Conservation (phyloP, 805 yeast species). For the Yueomyces sinensis region DNA sequence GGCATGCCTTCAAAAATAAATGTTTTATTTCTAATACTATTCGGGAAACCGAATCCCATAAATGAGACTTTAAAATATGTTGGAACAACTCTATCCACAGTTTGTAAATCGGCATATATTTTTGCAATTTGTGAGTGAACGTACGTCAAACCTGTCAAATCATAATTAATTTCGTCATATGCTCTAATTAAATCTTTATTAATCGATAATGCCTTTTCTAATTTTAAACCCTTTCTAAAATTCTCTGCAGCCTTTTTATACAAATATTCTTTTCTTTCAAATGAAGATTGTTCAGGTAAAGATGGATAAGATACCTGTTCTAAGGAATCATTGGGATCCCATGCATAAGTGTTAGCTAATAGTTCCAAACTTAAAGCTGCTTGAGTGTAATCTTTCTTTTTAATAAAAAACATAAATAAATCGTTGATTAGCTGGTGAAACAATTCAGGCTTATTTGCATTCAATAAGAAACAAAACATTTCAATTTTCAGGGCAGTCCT, state of each 20-base stretch:
- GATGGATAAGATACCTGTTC: conserved; percentile 50
- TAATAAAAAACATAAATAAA: conserved; percentile 51
- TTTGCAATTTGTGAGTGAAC: conserved; percentile 57
- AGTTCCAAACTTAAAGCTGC: conserved; percentile 74
- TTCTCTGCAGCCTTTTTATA: conserved; percentile 57
- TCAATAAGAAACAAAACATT: conserved; percentile 61
- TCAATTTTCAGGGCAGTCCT: conserved; percentile 68
- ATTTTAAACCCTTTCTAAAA: conserved; percentile 55
- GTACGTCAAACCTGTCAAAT: conserved; percentile 59
- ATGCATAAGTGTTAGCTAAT: conserved; percentile 60
- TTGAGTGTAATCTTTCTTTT: conserved; percentile 54
- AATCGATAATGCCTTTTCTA: conserved; percentile 68
- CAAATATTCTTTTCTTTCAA: conserved; percentile 66
- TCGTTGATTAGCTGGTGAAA: conserved; percentile 69
- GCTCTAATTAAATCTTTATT: conserved; percentile 67
- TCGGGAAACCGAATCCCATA: conserved; percentile 78
- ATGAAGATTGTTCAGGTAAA: conserved; percentile 69
- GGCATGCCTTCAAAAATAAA: conserved; percentile 80
- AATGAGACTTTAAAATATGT: conserved; percentile 69
- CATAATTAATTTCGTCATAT: conserved; percentile 60
- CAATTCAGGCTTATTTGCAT: conserved; percentile 66
- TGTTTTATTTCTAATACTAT: conserved; percentile 56
- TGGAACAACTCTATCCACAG: conserved; percentile 59
- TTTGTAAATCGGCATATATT: conserved; percentile 53
- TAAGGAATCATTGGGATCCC: conserved; percentile 49